Conservation (phyloP, 495 filamentous ascomycete species). For the Geoglossum glabrum region DNA sequence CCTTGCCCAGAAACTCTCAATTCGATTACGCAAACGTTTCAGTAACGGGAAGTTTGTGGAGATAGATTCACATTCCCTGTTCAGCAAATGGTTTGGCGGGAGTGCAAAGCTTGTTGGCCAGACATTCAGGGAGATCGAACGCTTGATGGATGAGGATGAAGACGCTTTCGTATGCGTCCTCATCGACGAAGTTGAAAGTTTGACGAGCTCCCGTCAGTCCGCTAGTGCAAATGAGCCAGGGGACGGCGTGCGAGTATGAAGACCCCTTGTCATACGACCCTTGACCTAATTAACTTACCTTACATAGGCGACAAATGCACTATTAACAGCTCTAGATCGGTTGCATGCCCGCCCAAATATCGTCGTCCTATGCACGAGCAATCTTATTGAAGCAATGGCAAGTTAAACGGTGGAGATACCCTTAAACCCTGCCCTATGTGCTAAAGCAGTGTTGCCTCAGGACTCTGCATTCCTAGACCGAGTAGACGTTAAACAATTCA, state of each 20-base stretch:
- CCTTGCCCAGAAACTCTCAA: constrained; percentile 35
- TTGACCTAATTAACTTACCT: not conserved
- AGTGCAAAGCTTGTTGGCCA: constrained; percentile 31
- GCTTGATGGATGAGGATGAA: constrained; percentile 22
- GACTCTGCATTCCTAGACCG: constrained; percentile 36
- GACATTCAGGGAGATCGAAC: constrained; percentile 27
- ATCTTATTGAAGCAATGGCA: constrained; percentile 3
- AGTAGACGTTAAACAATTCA: constrained; percentile 29
- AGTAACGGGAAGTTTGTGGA: constrained; percentile 25
- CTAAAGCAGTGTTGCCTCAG: not conserved
- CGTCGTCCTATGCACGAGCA: constrained; percentile 3
- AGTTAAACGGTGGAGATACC: not conserved
- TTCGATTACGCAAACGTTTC: constrained; percentile 27
- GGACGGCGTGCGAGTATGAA: constrained; percentile 26
- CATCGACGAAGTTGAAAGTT: constrained; percentile 36
- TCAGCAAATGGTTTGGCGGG: constrained; percentile 34
- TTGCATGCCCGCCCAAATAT: constrained; percentile 6
- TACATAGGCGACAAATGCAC: constrained; percentile 15
- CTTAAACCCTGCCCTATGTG: not conserved
- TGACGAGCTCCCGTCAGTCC: constrained; percentile 25
- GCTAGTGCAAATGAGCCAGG: constrained; percentile 26
- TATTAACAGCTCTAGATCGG: constrained; percentile 21
- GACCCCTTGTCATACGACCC: constrained; percentile 4
- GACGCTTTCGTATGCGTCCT: constrained; percentile 28
- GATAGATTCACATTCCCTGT: constrained; percentile 29